phyloP scores from a whole-genome alignment of 495 filamentous ascomycete genomes.

The Geopyxis carbonaria region DNA sequence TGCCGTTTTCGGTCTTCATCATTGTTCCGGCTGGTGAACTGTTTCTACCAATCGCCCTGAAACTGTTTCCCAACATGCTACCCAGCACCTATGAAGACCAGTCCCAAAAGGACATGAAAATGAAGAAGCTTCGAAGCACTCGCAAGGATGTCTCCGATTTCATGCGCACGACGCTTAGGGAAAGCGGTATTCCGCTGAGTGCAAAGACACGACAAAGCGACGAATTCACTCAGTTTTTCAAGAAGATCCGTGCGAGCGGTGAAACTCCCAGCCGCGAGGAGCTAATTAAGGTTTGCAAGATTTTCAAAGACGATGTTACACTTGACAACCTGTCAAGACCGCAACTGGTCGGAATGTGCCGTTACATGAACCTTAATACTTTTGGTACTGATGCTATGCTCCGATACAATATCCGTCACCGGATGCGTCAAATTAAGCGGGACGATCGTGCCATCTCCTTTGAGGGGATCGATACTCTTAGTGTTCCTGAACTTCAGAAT shows the following conservation, averaged over 20 bases:
- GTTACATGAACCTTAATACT: constrained; percentile 93
- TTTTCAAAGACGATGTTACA: constrained; percentile 96
- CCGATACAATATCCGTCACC: constrained; percentile 90
- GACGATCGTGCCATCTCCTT: constrained; percentile 90
- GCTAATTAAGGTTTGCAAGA: constrained; percentile 97
- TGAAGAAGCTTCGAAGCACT: constrained; percentile 61
- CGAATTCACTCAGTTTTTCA: constrained; percentile 95
- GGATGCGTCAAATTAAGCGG: constrained; percentile 97
- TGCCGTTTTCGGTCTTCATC: constrained; percentile 93
- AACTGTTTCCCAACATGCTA: constrained; percentile 88
- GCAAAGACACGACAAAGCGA: constrained; percentile 75
- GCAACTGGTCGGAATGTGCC: constrained; percentile 92
- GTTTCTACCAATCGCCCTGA: constrained; percentile 81
- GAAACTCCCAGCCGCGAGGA: constrained; percentile 75
- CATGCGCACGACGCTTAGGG: constrained; percentile 72
- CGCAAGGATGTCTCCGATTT: constrained; percentile 90
- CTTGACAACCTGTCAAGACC: constrained; percentile 93
- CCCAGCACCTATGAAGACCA: constrained; percentile 94
- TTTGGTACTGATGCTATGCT: constrained; percentile 95
- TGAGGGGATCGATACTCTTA: constrained; percentile 84
- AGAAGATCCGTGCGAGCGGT: constrained; percentile 71
- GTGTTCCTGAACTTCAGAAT: constrained; percentile 81
- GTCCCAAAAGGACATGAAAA: constrained; percentile 75
- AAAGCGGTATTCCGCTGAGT: constrained; percentile 70
- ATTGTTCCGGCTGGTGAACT: constrained; percentile 94